Base-by-base conservation (phyloP, 179 eudicot species). In the Corrigiola litoralis region DNA sequence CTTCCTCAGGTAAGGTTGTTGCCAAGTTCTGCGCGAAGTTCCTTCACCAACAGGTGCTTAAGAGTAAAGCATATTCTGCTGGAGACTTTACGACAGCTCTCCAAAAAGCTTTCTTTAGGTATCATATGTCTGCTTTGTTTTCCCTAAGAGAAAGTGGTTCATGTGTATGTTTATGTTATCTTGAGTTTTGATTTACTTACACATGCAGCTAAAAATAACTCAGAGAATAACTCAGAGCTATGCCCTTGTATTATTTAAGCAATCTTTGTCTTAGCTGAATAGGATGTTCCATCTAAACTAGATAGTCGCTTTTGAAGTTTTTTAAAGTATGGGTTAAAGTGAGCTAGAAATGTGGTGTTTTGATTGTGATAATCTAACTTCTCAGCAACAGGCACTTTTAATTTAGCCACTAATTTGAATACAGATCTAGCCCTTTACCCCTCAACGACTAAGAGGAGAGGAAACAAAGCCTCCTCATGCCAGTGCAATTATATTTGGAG, bases 1-100 rank as follows among this genome's bases (percentile, higher is more conserved):
- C 58, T 40, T 74, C 29, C 65, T 40, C 71, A 94, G 99, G 99
- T 59, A 94, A 94, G 78, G 99, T 94, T 62, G 99, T 94, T 68
- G 87, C 99, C 44, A 94, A 91, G 85, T 94, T 94, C 75, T 94
- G 99, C 77, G 99, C 97, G 31, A 91, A 95, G 73, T 91, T 75
- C 77, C 97, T 95, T 75, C 99, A 95, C 72, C 92, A 78, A 41
- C 99, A 95, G 81, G 88, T 95, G 77, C 85, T 91, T 5, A 88
- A 88, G 85, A 72, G 75, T 68, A 95, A 95, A 77, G 86, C 97
- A 31, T 95, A 95, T 77, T 68, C 78, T 38, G 71, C 88, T 71
- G 99, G 99, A 68, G 96, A 91, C 72, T 67, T 91, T 25, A 85
- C 83, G 63, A 84, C 88, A 21, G 87, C 99, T 60, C 85, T 91